Base-by-base conservation (phyloP, 225 moss, liverwort and hornwort species). In the Pseudoscleropodium purum region DNA sequence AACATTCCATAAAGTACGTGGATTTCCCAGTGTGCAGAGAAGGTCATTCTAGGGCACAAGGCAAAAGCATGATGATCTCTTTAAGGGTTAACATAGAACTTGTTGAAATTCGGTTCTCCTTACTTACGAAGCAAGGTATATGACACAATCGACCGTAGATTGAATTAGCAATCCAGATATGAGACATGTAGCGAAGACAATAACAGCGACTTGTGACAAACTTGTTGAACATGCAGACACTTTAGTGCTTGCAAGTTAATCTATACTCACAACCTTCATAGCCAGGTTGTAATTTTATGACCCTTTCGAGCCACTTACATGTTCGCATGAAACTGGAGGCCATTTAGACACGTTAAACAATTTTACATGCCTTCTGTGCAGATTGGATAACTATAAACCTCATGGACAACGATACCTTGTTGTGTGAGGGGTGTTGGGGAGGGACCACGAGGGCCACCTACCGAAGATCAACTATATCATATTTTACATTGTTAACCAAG, bases 381-480 rank as follows among this genome's bases (percentile, higher is more conserved):
- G 36, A 51, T 65, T 72, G 37, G 24, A 27, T 79, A 79, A 74
- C 59, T 52, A 84, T 29, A 88, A 72, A 26, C 81, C 88, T 88
- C 59, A 74, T 45, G 82, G 25, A 75, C 45, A 80, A 84, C 79
- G 45, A 66, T 62, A n/a, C 80, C 68, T 76, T 89, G 66, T 67
- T 88, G 77, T 25, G 26, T 34, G 78, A 57, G 65, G 61, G 75
- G 57, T 49, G 56, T 24, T 68, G 60, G 67, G 84, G 85, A 89
- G 87, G 89, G 89, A 85, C 92, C 84, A 66, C 60, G 26, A 75
- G 81, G 91, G 85, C 83, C 87, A 79, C 89, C 93, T 93, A 94
- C 88, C 98, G 96, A 93, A 97, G 93, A 90, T 98, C 98, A 91
- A 98, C 94, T 77, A 98, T 92, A 88, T 98, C 97, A 92, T 94